Percentiles rank a stretch among this genome's conserved stretches.
Evolutionary conservation across 2,329 filamentous ascomycete species (phyloP).

Genomic region (Ambrosiella xylebori): DNA sequence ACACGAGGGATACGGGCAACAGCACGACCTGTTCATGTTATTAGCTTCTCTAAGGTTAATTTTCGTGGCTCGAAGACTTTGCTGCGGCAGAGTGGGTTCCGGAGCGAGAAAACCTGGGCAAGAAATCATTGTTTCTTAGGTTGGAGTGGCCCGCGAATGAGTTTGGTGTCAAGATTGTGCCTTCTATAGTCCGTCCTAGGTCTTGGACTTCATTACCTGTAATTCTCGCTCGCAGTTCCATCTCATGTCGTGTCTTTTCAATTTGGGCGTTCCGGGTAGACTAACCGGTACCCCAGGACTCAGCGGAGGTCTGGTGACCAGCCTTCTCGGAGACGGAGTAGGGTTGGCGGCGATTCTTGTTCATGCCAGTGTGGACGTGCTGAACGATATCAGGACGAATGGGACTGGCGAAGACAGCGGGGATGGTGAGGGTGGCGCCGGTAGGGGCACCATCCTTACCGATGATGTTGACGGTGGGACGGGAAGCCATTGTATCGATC

Average conservation of each 20-base stretch:
- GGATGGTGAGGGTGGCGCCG: conserved; percentile 78
- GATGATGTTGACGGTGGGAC: conserved; percentile 95
- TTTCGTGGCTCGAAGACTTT: conserved; percentile 1
- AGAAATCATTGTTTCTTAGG: no score
- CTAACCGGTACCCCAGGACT: conserved; percentile 99
- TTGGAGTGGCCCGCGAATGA: no score
- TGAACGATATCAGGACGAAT: conserved; percentile 99
- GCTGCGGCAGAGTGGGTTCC: neutral
- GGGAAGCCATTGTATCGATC: conserved; percentile 63
- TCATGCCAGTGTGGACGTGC: conserved; percentile 96
- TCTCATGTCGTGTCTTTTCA: neutral
- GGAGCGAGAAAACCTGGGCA: neutral
- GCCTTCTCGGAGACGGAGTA: conserved; percentile 99
- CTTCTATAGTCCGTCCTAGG: neutral
- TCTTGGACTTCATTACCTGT: neutral
- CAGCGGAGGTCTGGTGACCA: conserved; percentile 98
- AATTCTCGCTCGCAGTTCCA: neutral
- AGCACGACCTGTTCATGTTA: conserved; percentile 58
- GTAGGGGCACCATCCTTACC: conserved; percentile 87
- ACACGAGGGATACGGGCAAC: conserved; percentile 99
- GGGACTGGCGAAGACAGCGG: conserved; percentile 89
- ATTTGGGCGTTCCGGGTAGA: conserved; percentile 19
- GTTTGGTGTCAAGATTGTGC: no score
- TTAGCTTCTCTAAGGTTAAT: neutral
- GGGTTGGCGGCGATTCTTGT: conserved; percentile 99